Conservation (phyloP, 768 basidiomycete genomes). For the Butyriboletus loyo region DNA sequence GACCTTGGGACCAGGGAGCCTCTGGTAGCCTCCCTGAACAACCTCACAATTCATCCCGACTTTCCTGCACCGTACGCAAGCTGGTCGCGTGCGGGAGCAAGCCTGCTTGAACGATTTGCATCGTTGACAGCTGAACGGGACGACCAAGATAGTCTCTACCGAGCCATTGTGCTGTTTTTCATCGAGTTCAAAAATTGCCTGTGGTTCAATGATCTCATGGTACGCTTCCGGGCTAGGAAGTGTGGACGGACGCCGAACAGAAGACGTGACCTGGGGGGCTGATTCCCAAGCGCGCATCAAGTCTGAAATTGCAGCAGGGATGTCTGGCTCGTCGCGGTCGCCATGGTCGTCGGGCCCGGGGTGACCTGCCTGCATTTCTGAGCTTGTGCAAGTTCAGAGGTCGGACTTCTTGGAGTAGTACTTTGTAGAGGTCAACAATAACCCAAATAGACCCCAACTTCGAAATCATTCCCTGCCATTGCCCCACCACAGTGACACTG, state of each 20-base stretch:
- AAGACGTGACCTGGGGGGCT: not conserved
- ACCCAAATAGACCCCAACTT: not conserved
- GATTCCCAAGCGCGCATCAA: constrained; percentile 23
- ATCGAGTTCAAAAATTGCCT: constrained; percentile 28
- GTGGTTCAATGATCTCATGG: constrained; percentile 19
- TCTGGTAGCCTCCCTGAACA: constrained; percentile 13
- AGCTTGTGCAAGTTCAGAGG: not conserved
- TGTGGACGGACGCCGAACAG: constrained; percentile 28
- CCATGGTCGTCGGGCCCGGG: not conserved
- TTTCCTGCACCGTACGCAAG: constrained; percentile 24
- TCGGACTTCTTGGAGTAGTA: not conserved
- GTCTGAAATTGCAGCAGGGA: constrained; percentile 5
- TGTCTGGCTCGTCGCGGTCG: not conserved
- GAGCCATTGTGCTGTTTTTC: constrained; percentile 8
- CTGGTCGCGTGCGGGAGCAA: constrained; percentile 27
- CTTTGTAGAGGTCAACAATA: not conserved
- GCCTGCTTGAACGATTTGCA: constrained; percentile 10
- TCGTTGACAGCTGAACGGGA: constrained; percentile 17
- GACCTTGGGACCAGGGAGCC: constrained; percentile 24
- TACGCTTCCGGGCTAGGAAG: constrained; percentile 16
- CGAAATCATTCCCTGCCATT: not conserved
- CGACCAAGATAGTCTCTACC: constrained; percentile 18
- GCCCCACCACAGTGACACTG: too few relatives aligned
- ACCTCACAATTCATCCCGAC: constrained; percentile 1
- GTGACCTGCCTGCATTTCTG: constrained; percentile 10